These are phyloP conservation scores for Alternaria longipes DNA, from an alignment of 2,329 filamentous ascomycete species.

Conservation along the genomic window DNA sequence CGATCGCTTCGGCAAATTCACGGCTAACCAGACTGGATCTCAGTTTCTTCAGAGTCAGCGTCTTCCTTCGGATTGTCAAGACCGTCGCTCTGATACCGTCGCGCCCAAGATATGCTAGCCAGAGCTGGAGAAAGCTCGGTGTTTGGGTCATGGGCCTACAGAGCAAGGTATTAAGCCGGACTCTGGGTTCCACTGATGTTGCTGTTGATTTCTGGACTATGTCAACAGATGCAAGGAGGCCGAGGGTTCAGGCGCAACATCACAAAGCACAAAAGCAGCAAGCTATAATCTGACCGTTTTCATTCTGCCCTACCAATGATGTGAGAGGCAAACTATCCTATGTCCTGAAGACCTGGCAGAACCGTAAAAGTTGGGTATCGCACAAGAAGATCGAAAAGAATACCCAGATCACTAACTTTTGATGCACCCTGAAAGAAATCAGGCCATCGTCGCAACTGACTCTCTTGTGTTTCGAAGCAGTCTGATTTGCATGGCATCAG, in stretches of 20 bases:
- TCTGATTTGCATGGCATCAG: neutral
- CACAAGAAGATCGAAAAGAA: constrained; percentile 1
- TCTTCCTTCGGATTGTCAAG: neutral
- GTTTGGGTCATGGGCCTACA: neutral
- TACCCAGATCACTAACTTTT: constrained; percentile 8
- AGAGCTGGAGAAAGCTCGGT: neutral
- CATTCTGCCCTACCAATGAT: constrained; percentile 3
- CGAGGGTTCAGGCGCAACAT: neutral
- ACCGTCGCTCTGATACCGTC: neutral
- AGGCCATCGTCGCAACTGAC: constrained; percentile 8
- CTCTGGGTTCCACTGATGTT: neutral
- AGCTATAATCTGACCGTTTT: neutral
- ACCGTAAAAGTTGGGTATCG: constrained; percentile 3
- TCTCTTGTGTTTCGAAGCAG: neutral
- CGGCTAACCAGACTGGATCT: neutral
- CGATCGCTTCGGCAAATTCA: neutral
- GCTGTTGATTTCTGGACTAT: neutral
- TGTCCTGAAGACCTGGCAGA: neutral
- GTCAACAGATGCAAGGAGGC: neutral
- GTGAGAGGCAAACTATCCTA: neutral
- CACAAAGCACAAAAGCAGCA: neutral
- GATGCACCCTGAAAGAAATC: constrained; percentile 5
- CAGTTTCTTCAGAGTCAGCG: neutral
- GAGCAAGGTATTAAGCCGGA: neutral
- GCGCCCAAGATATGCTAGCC: neutral